These are phyloP conservation scores for Pseudogymnoascus sp. DNA, from an alignment of 2,329 filamentous ascomycete genomes.

Conservation along the genomic window DNA sequence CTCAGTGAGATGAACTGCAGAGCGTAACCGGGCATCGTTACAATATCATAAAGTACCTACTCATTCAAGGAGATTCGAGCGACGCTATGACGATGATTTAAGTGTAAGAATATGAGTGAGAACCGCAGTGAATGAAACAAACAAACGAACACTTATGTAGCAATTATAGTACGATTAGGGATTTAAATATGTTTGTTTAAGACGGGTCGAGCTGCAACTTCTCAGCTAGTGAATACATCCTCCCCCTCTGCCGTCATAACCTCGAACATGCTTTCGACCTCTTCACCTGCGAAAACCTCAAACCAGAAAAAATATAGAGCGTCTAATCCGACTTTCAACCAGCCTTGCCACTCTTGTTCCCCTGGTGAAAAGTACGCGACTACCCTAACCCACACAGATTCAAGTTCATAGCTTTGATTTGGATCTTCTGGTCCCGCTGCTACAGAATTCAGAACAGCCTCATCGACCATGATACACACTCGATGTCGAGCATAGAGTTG, in stretches of 20 bases:
- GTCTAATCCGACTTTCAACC: conserved; percentile 5
- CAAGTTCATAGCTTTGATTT: background rate
- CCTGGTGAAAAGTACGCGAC: conserved; percentile 5
- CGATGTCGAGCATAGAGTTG: conserved; percentile 6
- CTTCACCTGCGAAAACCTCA: conserved; percentile 4
- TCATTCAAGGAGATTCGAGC: background rate
- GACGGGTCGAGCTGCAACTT: background rate
- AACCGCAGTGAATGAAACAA: background rate
- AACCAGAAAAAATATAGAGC: conserved; percentile 5
- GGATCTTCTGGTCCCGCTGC: background rate
- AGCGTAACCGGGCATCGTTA: no score
- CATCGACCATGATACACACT: conserved; percentile 10
- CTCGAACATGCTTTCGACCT: background rate
- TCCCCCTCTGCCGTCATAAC: background rate
- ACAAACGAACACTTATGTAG: background rate
- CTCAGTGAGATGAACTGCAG: no score
- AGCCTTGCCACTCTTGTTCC: conserved; percentile 2
- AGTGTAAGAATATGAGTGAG: background rate
- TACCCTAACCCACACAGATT: conserved; percentile 4
- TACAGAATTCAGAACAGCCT: conserved; percentile 5
- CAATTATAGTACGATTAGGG: background rate
- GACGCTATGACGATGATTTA: background rate
- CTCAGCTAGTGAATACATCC: conserved; percentile 4
- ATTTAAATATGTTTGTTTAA: background rate
- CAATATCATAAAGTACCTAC: background rate